Base-by-base conservation (phyloP, 371 early-diverging fungal species). In the Mortierella sp. region DNA sequence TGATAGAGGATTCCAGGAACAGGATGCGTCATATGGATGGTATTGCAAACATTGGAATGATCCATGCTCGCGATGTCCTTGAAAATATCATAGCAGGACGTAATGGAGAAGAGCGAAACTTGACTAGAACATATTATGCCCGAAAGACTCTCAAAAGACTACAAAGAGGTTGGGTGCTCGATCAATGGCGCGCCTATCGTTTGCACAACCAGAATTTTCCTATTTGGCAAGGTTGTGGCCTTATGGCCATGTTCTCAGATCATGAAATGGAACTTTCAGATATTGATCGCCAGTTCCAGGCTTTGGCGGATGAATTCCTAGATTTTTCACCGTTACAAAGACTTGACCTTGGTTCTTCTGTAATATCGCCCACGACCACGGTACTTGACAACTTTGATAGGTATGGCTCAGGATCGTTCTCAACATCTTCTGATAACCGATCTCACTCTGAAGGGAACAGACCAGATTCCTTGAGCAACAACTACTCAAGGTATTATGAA, bases 221-320 rank as follows among this genome's bases (percentile, higher is more conserved):
- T 2, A 64, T 80, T 29, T 80, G 81, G 81, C 81, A 80, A 49
- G 81, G 81, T 15, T 80, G 75, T 34, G 72, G 61, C 5, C 64
- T 80, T 15, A 74, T 80, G 60, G 60, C 81, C 66, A 80, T 80
- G 81, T 80, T 71, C 40, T 74, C 81, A 9, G 57, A 80, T 42
- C 65, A 74, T 22, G 68, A 61, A 15, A 66, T 80, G 51, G 72
- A 74, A 26, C 61, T 74, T 13, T 37, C 61, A 29, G 64, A 74
- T 53, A 23, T 80, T 31, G 81, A 80, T 61, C 67, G 42, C 19
- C 66, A 68, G 55, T 65, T 80, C 31, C 71, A 80, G 58, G 71
- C 63, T 12, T 55, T 80, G 22, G 81, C 72, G 32, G 54, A 75
- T 37, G 81, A 75, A 26, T 80, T 80, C 51, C 51, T 80, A 26